Percentiles rank a stretch among this genome's conserved stretches.
Evolutionary conservation across 2,329 filamentous ascomycete genomes (phyloP).

Genomic region (Claviceps sp.): DNA sequence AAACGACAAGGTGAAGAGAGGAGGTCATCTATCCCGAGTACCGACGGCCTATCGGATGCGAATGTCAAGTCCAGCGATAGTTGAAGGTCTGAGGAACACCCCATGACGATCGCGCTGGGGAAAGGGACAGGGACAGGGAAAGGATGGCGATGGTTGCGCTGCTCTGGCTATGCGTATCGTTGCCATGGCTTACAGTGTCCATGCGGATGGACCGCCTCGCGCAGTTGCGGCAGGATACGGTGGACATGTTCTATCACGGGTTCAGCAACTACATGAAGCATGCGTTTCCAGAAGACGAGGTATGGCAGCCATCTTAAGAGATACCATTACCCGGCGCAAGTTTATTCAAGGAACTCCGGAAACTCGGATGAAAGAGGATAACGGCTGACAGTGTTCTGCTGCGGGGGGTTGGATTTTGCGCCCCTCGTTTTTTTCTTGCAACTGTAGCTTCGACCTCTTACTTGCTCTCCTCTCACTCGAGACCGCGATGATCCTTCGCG

Average conservation of each 20-base stretch:
- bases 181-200: slow-evolving; percentile 30
- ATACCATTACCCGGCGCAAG: background rate
- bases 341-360: background rate
- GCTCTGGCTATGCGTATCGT: slow-evolving; percentile 16
- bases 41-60: too few species aligned
- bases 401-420: background rate
- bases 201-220: slow-evolving; percentile 44
- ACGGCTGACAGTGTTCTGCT: background rate
- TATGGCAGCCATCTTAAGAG: slow-evolving; percentile 14
- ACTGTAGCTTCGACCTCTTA: slow-evolving; percentile 62
- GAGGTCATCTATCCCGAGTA: too few species aligned
- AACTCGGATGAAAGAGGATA: background rate
- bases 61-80: too few species aligned
- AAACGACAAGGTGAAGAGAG: too few species aligned
- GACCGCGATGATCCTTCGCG: slow-evolving; percentile 68
- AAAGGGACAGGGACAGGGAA: background rate
- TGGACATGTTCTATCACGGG: slow-evolving; percentile 90
- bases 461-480: slow-evolving; percentile 72
- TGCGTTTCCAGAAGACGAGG: slow-evolving; percentile 92
- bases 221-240: slow-evolving; percentile 44
- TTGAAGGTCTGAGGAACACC: too few species aligned
- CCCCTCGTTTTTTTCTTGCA: background rate
- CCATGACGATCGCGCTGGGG: too few species aligned
- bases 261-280: slow-evolving; percentile 89
- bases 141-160: slow-evolving; percentile 17